Evolutionary conservation across 768 basidiomycete genomes (phyloP), one percentile per base, ranked within the genome.

Genomic region (Trametes cubensis): DNA sequence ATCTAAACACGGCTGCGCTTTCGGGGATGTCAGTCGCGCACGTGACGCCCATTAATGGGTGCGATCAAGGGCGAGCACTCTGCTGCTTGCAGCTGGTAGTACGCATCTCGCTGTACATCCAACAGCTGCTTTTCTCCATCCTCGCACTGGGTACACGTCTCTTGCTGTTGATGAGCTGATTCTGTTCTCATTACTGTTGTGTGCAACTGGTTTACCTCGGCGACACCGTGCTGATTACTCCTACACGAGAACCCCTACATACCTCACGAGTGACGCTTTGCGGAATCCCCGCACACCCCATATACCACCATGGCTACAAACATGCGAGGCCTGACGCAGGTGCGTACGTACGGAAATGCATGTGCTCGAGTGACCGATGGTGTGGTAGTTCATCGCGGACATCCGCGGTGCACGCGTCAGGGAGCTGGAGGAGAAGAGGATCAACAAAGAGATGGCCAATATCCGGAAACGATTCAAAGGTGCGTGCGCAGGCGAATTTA

Each of bases 381-480:
- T 4, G n/a, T 8, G 34, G 6, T 46, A 97, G 95, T 97, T 98
- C 83, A 99, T 99, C 74, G 95, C 96, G 74, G 97, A 99, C 76
- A 92, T 99, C 71, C 90, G 97, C 59, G 95, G 97, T 52, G 96
- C 96, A 52, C 82, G 96, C 60, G 95, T 98, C 21, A 86, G 96
- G 57, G 97, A 99, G 75, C 78, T 98, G 55, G 97, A 99, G 73
- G 96, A 98, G 82, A 98, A 98, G 78, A 81, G 97, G 58, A 97
- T 99, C 69, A 99, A 99, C 79, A 95, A 98, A 76, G 97, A 99
- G 78, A 98, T 99, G 97, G 97, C 97, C 0, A 98, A 99, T 70
- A 99, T 99, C 65, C 83, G 97, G 63, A 96, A 97, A 81, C 94
- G 96, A 76, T 98, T 99, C 82, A 98, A 98, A 83, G 94, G 95